phyloP scores from a whole-genome alignment of 345 rosid species.

The Streptanthus diversifolius region DNA sequence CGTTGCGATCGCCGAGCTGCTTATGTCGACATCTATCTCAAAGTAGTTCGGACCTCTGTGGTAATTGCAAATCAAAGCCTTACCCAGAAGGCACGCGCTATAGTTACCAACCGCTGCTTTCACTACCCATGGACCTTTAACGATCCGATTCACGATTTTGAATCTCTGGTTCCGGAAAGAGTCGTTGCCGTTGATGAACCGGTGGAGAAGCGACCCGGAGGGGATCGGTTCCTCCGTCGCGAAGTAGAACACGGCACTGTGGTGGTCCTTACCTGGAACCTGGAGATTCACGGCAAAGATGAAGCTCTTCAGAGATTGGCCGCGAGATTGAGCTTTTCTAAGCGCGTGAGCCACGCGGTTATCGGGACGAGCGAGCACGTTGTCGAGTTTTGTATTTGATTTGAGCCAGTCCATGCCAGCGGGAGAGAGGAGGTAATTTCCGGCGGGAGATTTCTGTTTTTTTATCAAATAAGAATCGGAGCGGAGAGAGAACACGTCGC shows the following conservation, averaged over 20 bases:
- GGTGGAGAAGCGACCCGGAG: slow-evolving; percentile 56
- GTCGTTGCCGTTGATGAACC: slow-evolving; percentile 73
- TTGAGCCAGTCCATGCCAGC: slow-evolving; percentile 91
- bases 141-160: slow-evolving; percentile 86
- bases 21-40: slow-evolving; percentile 82
- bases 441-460: slow-evolving; percentile 62
- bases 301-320: slow-evolving; percentile 62
- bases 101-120: slow-evolving; percentile 72
- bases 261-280: slow-evolving; percentile 79
- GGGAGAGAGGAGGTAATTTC: slow-evolving; percentile 70
- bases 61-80: slow-evolving; percentile 73
- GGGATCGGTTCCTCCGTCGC: slow-evolving; percentile 72
- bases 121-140: slow-evolving; percentile 91
- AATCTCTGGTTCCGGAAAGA: slow-evolving; percentile 76
- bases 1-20: slow-evolving; percentile 69
- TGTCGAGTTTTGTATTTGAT: slow-evolving; percentile 57
- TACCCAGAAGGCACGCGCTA: slow-evolving; percentile 83
- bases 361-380: slow-evolving; percentile 73
- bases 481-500: slow-evolving; percentile 71
- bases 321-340: slow-evolving; percentile 49
- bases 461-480: slow-evolving; percentile 50
- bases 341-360: slow-evolving; percentile 75
- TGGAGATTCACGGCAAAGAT: slow-evolving; percentile 83
- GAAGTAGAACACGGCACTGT: slow-evolving; percentile 85
- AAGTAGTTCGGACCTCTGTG: slow-evolving; percentile 73